Conservation (phyloP, 2,329 filamentous ascomycete species). For the Mycosphaerella sp. region DNA sequence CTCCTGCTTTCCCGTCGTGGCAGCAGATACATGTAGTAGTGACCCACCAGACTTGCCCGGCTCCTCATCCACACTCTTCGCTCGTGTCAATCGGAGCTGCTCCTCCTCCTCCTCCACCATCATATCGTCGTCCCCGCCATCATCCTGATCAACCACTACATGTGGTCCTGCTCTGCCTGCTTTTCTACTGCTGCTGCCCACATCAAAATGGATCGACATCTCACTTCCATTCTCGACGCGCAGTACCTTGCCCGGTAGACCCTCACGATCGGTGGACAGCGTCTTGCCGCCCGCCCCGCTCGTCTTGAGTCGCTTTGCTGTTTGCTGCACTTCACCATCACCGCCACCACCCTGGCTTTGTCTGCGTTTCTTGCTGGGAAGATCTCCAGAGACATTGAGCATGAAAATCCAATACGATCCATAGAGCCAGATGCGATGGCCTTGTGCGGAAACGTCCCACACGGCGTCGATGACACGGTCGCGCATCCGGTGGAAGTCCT, state of each 20-base stretch:
- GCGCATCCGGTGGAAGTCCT: constrained; percentile 64
- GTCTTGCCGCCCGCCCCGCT: constrained; percentile 51
- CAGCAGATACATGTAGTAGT: constrained; percentile 1
- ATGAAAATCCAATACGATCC: constrained; percentile 83
- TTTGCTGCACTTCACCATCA: constrained; percentile 12
- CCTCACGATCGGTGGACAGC: constrained; percentile 30
- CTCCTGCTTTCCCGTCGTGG: constrained; percentile 17
- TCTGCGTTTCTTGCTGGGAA: constrained; percentile 36
- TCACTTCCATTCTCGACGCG: constrained; percentile 29
- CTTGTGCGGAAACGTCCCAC: constrained; percentile 59
- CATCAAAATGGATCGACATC: constrained; percentile 18
- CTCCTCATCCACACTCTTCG: constrained; percentile 14
- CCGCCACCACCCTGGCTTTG: constrained; percentile 15
- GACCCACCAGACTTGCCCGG: background rate
- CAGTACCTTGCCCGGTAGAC: constrained; percentile 28
- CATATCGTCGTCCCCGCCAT: constrained; percentile 29
- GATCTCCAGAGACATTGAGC: constrained; percentile 74
- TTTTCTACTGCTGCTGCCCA: constrained; percentile 18
- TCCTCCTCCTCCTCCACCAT: background rate
- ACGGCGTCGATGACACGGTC: constrained; percentile 77
- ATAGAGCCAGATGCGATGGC: constrained; percentile 77
- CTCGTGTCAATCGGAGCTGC: constrained; percentile 13
- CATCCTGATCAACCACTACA: constrained; percentile 30
- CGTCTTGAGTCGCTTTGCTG: constrained; percentile 38
- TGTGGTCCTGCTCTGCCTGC: constrained; percentile 34